These are phyloP conservation scores for Dactylonectria estremocensis DNA, from an alignment of 2,329 filamentous ascomycete species.

Conservation along the genomic window DNA sequence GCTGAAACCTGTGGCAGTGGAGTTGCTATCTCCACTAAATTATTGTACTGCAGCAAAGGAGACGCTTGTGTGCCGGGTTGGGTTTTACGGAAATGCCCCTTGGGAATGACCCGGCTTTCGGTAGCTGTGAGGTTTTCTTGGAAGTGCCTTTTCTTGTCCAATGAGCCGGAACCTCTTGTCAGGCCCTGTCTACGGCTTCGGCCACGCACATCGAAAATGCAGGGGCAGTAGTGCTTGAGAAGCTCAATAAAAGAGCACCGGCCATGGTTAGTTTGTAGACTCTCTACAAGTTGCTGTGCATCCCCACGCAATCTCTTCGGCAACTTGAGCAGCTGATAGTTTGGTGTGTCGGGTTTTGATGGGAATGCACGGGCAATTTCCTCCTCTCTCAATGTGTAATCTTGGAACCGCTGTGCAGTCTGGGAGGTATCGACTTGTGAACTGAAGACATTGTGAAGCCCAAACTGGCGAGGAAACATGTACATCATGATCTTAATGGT, in stretches of 20 bases:
- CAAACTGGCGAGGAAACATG: constrained; percentile 93
- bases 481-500: constrained; percentile 88
- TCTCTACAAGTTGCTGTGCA: constrained; percentile 71
- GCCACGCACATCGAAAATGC: constrained; percentile 45
- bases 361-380: constrained; percentile 72
- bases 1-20: constrained; percentile 80
- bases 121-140: constrained; percentile 12
- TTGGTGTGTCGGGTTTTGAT: constrained; percentile 30
- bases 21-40: constrained; percentile 78
- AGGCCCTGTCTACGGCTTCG: constrained; percentile 18
- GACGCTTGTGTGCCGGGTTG: constrained; percentile 20
- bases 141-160: constrained; percentile 18
- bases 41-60: constrained; percentile 45
- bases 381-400: constrained; percentile 88
- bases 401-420: constrained; percentile 82
- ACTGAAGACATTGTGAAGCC: constrained; percentile 92
- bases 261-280: constrained; percentile 78
- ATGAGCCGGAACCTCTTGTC: constrained; percentile 19
- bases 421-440: constrained; percentile 75
- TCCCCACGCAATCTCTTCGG: constrained; percentile 80
- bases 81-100: constrained; percentile 27
- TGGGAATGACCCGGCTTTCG: constrained; percentile 32
- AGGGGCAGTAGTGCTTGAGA: constrained; percentile 85
- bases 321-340: constrained; percentile 52
- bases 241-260: constrained; percentile 86